Evolutionary conservation across 2,329 filamentous ascomycete genomes (phyloP).

Genomic region (Ophiocordyceps polyrhachis-furcata): DNA sequence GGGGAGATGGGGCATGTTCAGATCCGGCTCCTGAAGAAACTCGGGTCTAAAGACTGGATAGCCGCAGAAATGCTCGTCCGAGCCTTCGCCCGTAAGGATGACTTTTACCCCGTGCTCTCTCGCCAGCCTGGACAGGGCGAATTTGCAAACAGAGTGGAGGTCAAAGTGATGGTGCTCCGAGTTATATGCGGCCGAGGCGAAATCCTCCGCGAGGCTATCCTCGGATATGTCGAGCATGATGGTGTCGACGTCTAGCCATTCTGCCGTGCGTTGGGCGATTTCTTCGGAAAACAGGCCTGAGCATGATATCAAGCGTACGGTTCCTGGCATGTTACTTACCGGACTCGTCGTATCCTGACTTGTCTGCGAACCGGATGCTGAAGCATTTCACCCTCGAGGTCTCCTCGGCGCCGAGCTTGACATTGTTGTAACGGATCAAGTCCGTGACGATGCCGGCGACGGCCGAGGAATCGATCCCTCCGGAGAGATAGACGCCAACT

Average conservation of each 20-base stretch:
- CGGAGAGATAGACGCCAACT: conserved; percentile 35
- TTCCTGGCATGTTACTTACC: not conserved
- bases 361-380: conserved; percentile 31
- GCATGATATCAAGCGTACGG: conserved; percentile 2
- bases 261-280: conserved; percentile 14
- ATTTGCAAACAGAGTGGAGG: conserved; percentile 32
- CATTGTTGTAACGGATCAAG: conserved; percentile 26
- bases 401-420: conserved; percentile 24
- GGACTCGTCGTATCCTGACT: conserved; percentile 26
- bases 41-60: conserved; percentile 28
- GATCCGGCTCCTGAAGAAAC: conserved; percentile 28
- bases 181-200: conserved; percentile 13
- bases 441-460: conserved; percentile 36
- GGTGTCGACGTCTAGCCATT: conserved; percentile 13
- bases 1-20: conserved; percentile 12
- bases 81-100: conserved; percentile 31
- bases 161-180: conserved; percentile 19
- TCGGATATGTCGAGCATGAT: conserved; percentile 11
- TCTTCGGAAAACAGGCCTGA: conserved; percentile 1
- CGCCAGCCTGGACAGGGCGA: conserved; percentile 26
- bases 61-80: conserved; percentile 35
- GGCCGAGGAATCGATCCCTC: conserved; percentile 38
- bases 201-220: conserved; percentile 10
- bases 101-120: conserved; percentile 30
- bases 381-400: conserved; percentile 19